These are phyloP conservation scores for Brassica balearica DNA, from an alignment of 441 rosid species.

Conservation along the genomic window DNA sequence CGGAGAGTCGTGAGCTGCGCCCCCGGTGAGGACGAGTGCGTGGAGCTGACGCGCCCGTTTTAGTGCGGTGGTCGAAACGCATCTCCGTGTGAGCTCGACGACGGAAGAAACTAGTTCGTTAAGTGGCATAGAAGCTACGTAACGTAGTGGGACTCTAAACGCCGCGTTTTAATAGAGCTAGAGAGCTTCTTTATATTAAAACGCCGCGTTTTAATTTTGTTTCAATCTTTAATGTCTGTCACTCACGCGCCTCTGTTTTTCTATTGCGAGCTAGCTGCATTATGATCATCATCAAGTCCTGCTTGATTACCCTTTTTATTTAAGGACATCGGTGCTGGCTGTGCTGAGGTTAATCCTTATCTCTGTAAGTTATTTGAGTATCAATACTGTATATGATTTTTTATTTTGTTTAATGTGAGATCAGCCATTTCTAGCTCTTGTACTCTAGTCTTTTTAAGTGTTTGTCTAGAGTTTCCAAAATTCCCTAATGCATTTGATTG, in stretches of 20 bases:
- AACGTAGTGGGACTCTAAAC: slow-evolving; percentile 2
- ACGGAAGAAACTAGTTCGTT: slow-evolving; percentile 41
- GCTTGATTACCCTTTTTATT: slow-evolving; percentile 89
- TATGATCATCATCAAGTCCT: slow-evolving; percentile 92
- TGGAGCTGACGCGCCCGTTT: slow-evolving; percentile 72
- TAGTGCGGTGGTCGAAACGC: slow-evolving; percentile 56
- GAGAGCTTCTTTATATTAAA: too few relatives aligned
- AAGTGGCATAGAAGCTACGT: slow-evolving; percentile 44
- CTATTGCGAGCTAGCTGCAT: slow-evolving; percentile 59
- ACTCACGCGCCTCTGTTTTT: slow-evolving; percentile 6
- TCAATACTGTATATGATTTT: neutral
- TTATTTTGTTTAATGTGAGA: neutral
- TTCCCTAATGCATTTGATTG: neutral
- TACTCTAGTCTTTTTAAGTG: too few relatives aligned
- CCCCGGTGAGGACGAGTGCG: slow-evolving; percentile 61
- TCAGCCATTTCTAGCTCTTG: neutral
- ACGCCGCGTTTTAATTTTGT: neutral
- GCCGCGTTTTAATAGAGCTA: neutral
- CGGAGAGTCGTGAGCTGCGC: slow-evolving; percentile 46
- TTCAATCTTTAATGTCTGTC: neutral
- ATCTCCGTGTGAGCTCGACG: slow-evolving; percentile 57
- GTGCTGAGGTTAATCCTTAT: slow-evolving; percentile 59
- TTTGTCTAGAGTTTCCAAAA: neutral
- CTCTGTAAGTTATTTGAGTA: neutral
- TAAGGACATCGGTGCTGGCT: slow-evolving; percentile 72